Evolutionary conservation across 83 land plant genomes (phyloP), one percentile per base, ranked within the genome.

Genomic region (Thuja plicata): DNA sequence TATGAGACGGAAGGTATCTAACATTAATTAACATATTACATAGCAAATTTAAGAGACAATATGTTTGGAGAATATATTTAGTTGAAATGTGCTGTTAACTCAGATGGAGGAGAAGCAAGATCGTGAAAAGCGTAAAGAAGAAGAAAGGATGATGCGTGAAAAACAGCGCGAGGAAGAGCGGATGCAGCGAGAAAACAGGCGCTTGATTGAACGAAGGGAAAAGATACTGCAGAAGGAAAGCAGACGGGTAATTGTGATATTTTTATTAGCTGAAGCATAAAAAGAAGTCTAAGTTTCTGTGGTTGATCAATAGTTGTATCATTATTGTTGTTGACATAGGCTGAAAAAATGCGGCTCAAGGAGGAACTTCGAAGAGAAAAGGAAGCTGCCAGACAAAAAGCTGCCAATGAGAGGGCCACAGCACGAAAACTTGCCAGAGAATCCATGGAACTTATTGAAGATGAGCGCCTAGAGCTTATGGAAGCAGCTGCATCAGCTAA

Each of bases 391-490:
- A 94, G 93, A 78, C 91, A 91, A 41, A 98, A 94, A 90, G 97
- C 98, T 89, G 97, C 99, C 24, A 90, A 88, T 93, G 99, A 98
- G 88, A 95, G 98, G 91, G 99, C 98, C 13, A 93, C 95, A 87
- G 98, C 98, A 45, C 96, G 99, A 73, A 95, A 93, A 88, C 91
- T 98, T 66, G 99, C 98, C 50, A 94, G 92, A 87, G 98, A 97
- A 86, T 95, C 96, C 52, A 95, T 94, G 94, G 99, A 95, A 84
- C 95, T 95, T 88, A 95, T 98, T 87, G 99, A 98, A 87, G 99
- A 98, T 93, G 99, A 97, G 55, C 95, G 97, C 17, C 87, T 98
- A 82, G 99, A 98, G 91, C 97, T 96, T 27, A 96, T 97, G 98
- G 98, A 98, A 74, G 89, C 95, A 85, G 96, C 95, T 89, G 95